Evolutionary conservation across 1,284 basidiomycete species (phyloP), one percentile per base, ranked within the genome.

Genomic region (Cryptococcus sp.): DNA sequence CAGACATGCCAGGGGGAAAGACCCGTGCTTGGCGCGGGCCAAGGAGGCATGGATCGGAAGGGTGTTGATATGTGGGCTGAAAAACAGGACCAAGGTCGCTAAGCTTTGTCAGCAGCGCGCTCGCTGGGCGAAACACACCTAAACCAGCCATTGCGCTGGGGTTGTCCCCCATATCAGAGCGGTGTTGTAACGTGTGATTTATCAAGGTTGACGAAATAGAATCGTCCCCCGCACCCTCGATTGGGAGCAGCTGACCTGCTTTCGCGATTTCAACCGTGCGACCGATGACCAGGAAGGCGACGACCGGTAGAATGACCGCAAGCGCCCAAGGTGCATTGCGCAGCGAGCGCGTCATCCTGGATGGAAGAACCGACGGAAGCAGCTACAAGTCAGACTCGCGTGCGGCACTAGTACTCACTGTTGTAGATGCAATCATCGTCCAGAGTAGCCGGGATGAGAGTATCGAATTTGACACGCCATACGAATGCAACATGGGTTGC

Each of bases 31-130:
- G 27, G 65, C 65, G n/a, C 75, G 69, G 47, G 68, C 63, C 7
- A 79, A 64, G 3, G 68, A 65, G 8, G 67, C 55, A 53, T 80
- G 77, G 22, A 78, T 73, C 3, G 75, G 72, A 2, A 80, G 65
- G 0, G 77, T 79, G 50, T 74, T 75, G 47, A 78, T 55, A 47
- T 79, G 78, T 4, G 78, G 77, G 5, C 76, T 71, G 58, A 78
- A 69, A 61, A 78, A 73, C 52, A 79, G 66, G 3, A 74, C 68
- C 8, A 79, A 65, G 11, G 75, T 69, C 15, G 78, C 77, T 79
- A 52, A 19, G 19, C 23, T 20, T 22, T 13, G 54, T 60, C 27
- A 62, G 54, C 45, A 11, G 10, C 13, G 13, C 30, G 7, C 30
- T 35, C 7, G 30, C 30, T 35, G 30, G 5, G 10, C 30, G 13